Evolutionary conservation across 495 filamentous ascomycete genomes (phyloP).

Genomic region (Oleoguttula mirabilis): DNA sequence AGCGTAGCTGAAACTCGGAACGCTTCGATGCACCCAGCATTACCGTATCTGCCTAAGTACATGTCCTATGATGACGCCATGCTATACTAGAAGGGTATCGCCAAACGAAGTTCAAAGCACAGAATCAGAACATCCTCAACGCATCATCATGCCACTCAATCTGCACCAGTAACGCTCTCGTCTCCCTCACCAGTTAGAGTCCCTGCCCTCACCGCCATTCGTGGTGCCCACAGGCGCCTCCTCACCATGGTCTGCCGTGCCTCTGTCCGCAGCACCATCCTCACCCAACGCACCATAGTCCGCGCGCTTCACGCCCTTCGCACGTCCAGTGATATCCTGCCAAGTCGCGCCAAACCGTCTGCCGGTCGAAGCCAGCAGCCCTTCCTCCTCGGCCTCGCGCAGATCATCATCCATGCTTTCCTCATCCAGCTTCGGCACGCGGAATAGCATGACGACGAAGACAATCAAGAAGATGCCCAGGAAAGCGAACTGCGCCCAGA

Average conservation of each 20-base stretch:
- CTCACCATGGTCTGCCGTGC: constrained; percentile 8
- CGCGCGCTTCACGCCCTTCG: constrained; percentile 20
- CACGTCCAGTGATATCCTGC: constrained; percentile 65
- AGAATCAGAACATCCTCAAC: no score
- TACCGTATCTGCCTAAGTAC: no score
- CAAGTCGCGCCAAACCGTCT: constrained; percentile 71
- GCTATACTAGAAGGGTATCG: no score
- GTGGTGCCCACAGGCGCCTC: constrained; percentile 5
- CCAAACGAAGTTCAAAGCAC: no score
- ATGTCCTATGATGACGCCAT: no score
- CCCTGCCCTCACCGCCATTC: constrained; percentile 4
- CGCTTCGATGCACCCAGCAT: no score
- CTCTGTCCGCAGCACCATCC: constrained; percentile 6
- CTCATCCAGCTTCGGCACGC: constrained; percentile 63
- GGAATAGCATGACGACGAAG: constrained; percentile 61
- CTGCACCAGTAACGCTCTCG: neutral
- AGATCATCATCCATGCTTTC: constrained; percentile 73
- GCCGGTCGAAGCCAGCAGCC: constrained; percentile 68
- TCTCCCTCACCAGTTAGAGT: constrained; percentile 3
- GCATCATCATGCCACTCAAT: no score
- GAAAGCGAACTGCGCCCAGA: constrained; percentile 93
- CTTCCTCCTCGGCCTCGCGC: constrained; percentile 91
- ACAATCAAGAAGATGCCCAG: constrained; percentile 74
- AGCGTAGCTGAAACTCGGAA: no score
- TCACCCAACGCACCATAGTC: constrained; percentile 19